Base-by-base conservation (phyloP, 2,329 filamentous ascomycete genomes). In the Ophiostoma sp. region DNA sequence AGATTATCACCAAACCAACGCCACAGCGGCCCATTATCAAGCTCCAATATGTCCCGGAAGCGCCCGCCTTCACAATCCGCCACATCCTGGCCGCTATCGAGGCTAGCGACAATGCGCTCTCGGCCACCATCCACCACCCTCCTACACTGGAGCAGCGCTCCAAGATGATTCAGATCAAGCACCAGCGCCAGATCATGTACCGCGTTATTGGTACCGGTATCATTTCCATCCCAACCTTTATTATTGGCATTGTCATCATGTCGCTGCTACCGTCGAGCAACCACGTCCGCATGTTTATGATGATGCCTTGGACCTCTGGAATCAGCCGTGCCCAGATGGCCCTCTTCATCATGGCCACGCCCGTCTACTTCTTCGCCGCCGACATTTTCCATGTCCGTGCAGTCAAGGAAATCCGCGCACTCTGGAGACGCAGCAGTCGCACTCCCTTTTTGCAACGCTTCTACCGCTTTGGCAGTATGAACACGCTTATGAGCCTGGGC, bases 381-480 rank as follows among this genome's bases (percentile, higher is more conserved):
- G 92, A 96, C 77, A 84, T 93, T 1, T 97, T 97, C 78, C 94
- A 97, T 76, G 79, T 84, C 15, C 86, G 91, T 57, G 91, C 92
- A 0, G 77, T 93, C 74, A 95, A 93, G 77, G 94, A 97, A 75
- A 81, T 97, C 15, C 83, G 84, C 72, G 84, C 88, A 0, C 82
- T 97, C 73, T 97, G 94, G 94, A 85, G 90, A 31, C 87, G 82
- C 2, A 86, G 88, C 36, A 96, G 92, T 77, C 87, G 85, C 52
- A 89, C 89, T 0, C 91, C 92, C 0, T 77, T 96, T 4, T 75
- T 91, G 20, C 86, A 90, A 74, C 85, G 94, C 17, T 94, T 97
- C 76, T 93, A 93, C 78, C 89, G 91, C n/a, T 97, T 97, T 76
- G 94, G 94, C 10, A 97, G 93, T 81, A 97, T 97, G 94, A 96